Conservation (phyloP, 352 stramenopile genomes). For the Blastocystis sp. region DNA sequence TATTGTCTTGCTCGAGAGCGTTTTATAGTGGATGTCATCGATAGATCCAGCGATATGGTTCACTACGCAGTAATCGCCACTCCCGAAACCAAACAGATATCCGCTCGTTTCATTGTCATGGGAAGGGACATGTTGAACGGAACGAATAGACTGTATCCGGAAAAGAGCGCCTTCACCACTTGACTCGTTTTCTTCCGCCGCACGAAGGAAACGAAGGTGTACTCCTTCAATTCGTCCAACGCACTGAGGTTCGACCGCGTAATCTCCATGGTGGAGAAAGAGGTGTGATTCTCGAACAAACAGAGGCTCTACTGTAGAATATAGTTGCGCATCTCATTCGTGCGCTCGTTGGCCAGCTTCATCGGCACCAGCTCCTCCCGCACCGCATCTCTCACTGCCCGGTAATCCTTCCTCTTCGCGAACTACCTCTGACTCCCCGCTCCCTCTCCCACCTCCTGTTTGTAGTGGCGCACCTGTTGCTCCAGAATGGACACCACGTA, state of each 20-base stretch:
- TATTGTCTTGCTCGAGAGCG: slow-evolving; percentile 42
- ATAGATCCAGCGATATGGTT: slow-evolving; percentile 32
- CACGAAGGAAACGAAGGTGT: slow-evolving; percentile 19
- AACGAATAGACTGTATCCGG: slow-evolving; percentile 45
- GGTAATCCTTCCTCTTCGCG: slow-evolving; percentile 13
- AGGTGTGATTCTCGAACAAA: not conserved
- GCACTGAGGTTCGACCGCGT: not conserved
- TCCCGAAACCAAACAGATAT: slow-evolving; percentile 26
- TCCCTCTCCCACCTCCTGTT: not conserved
- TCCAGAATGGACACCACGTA: slow-evolving; percentile 47
- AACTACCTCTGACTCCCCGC: not conserved
- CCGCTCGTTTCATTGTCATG: slow-evolving; percentile 32
- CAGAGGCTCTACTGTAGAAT: not conserved
- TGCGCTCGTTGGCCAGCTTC: not conserved
- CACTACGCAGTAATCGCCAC: slow-evolving; percentile 11
- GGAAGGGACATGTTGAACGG: slow-evolving; percentile 31
- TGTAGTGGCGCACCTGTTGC: slow-evolving; percentile 53
- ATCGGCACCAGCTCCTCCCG: not conserved
- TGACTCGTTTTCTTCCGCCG: slow-evolving; percentile 24
- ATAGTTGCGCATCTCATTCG: not conserved
- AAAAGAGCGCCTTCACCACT: slow-evolving; percentile 14
- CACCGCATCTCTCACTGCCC: not conserved
- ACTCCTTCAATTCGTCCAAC: slow-evolving; percentile 18
- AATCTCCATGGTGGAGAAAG: not conserved
- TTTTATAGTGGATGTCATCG: slow-evolving; percentile 22